phyloP scores from a whole-genome alignment of 2,329 filamentous ascomycete species.

The Aspergillaceae sp. region DNA sequence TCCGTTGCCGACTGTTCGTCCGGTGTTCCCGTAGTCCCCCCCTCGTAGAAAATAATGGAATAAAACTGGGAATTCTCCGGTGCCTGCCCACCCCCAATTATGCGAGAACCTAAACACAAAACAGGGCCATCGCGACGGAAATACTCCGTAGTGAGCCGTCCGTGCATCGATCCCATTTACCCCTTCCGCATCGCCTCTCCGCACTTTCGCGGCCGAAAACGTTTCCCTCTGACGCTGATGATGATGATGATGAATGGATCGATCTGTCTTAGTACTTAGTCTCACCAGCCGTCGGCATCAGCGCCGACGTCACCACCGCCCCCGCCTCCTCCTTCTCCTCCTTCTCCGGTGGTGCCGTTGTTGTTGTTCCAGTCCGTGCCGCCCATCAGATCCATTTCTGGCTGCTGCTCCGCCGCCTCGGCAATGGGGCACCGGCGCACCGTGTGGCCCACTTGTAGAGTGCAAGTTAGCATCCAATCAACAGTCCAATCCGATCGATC shows the following conservation, averaged over 20 bases:
- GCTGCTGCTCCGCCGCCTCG: constrained; percentile 8
- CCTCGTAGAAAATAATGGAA: neutral
- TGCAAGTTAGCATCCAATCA: neutral
- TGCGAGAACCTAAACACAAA: neutral
- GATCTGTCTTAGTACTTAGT: neutral
- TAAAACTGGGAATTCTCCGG: neutral
- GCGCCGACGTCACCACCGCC: constrained; percentile 3
- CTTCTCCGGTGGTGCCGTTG: no score
- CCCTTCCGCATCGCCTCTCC: neutral
- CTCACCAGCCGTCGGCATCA: constrained; percentile 8
- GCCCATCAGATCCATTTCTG: neutral
- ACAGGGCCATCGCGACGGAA: neutral
- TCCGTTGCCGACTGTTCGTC: neutral
- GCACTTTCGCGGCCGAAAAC: neutral
- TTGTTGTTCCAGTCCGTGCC: neutral
- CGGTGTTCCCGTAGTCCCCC: neutral
- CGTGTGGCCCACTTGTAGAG: constrained; percentile 35
- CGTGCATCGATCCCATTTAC: no score
- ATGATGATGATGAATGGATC: no score
- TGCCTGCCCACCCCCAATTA: neutral
- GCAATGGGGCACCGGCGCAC: constrained; percentile 30
- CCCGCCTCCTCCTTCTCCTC: no score
- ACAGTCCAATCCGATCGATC: no score
- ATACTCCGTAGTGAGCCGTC: neutral
- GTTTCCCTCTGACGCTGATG: neutral